These are phyloP conservation scores for Kitagawia praeruptora DNA, from an alignment of 129 eudicot genomes.

Conservation along the genomic window DNA sequence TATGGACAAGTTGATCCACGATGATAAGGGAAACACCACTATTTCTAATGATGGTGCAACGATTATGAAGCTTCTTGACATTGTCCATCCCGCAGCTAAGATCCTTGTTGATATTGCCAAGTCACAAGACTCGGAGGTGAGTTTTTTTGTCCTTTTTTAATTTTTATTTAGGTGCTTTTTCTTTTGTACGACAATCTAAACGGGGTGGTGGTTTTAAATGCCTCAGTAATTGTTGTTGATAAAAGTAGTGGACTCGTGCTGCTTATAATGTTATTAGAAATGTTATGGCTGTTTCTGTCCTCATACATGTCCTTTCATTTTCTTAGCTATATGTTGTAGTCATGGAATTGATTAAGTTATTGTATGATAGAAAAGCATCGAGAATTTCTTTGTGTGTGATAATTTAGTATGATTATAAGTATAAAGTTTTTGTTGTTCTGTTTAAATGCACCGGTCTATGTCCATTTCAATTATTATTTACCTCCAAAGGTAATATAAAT, in stretches of 20 bases:
- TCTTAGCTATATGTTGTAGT: neutral
- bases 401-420: too few relatives aligned
- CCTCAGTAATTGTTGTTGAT: neutral
- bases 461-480: neutral
- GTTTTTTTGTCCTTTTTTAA: neutral
- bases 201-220: neutral
- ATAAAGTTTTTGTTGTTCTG: too few relatives aligned
- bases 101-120: constrained; percentile 96
- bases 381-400: neutral
- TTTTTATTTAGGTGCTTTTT: neutral
- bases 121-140: constrained; percentile 95
- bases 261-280: neutral
- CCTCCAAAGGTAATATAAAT: neutral
- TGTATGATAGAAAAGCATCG: neutral
- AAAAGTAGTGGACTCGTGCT: neutral
- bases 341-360: neutral
- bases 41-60: constrained; percentile 97
- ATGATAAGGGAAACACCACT: constrained; percentile 90
- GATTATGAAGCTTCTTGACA: constrained; percentile 97
- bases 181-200: neutral
- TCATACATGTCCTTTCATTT: neutral
- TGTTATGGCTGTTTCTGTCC: neutral
- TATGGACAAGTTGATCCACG: constrained; percentile 97
- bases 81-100: constrained; percentile 93
- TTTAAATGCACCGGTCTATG: too few relatives aligned